phyloP scores from a whole-genome alignment of 169 alveolate genomes.

The Theileria orientalis region DNA sequence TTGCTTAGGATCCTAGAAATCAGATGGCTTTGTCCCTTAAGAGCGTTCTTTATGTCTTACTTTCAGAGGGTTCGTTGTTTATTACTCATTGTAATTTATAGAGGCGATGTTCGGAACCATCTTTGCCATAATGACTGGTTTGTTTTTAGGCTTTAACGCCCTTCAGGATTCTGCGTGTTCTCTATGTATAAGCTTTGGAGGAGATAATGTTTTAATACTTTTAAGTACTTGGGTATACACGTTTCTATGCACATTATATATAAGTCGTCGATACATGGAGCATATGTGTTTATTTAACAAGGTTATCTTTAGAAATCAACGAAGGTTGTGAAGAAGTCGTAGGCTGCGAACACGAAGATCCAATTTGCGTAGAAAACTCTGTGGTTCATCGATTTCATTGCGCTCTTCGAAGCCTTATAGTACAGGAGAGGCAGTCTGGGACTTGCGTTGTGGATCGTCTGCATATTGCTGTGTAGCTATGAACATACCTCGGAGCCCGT shows the following conservation, averaged over 20 bases:
- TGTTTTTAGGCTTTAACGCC: not conserved
- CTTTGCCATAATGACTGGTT: slow-evolving; percentile 36
- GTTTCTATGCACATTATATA: not conserved
- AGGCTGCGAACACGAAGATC: slow-evolving; percentile 67
- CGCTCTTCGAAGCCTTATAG: slow-evolving; percentile 69
- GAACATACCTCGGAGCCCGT: slow-evolving; percentile 3
- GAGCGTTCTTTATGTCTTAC: slow-evolving; percentile 54
- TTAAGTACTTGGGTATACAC: too few relatives aligned
- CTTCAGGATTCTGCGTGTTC: slow-evolving; percentile 34
- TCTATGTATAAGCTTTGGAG: slow-evolving; percentile 55
- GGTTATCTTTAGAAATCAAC: slow-evolving; percentile 62
- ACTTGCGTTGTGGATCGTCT: slow-evolving; percentile 56
- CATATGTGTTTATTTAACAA: too few relatives aligned
- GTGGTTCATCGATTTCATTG: slow-evolving; percentile 75
- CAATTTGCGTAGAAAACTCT: slow-evolving; percentile 73
- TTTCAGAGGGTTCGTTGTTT: slow-evolving; percentile 45
- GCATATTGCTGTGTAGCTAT: not conserved
- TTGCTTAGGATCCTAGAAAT: slow-evolving; percentile 56
- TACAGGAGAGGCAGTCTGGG: slow-evolving; percentile 58
- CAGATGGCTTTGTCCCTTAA: slow-evolving; percentile 55
- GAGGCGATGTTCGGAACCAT: slow-evolving; percentile 59
- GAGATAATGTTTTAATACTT: too few relatives aligned
- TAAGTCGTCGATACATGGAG: too few relatives aligned
- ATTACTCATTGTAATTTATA: slow-evolving; percentile 14
- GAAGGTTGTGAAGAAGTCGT: slow-evolving; percentile 63